Conservation (phyloP, 2,329 filamentous ascomycete genomes). For the Monosporascus sp. region DNA sequence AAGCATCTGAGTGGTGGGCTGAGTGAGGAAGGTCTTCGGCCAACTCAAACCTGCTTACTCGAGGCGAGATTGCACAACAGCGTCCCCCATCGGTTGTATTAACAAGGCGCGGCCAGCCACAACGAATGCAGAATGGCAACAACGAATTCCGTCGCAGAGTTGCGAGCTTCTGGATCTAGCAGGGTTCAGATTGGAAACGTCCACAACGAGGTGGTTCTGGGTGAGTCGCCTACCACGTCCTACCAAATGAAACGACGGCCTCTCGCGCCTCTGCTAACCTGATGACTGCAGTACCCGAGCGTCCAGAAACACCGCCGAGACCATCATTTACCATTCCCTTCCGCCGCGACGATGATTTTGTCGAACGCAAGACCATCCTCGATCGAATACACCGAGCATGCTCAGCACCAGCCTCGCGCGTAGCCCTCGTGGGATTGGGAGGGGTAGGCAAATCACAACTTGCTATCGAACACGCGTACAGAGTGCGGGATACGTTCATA, state of each 20-base stretch:
- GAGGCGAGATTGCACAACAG: not conserved
- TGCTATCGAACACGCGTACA: no score
- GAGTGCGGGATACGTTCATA: no score
- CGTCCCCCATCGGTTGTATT: not conserved
- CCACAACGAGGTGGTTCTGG: not conserved
- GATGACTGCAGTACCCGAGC: not conserved
- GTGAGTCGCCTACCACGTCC: not conserved
- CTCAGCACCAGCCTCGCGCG: no score
- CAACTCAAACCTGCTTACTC: not conserved
- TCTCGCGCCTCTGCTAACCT: not conserved
- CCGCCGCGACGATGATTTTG: no score
- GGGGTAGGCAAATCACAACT: no score
- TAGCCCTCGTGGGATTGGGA: no score
- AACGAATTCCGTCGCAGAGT: not conserved
- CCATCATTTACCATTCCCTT: no score
- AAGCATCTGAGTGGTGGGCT: conserved; percentile 2
- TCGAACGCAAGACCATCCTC: no score
- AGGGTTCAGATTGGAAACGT: not conserved
- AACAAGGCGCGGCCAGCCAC: not conserved
- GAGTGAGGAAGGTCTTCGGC: not conserved
- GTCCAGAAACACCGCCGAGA: not conserved
- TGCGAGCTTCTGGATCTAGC: not conserved
- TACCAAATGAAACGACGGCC: not conserved
- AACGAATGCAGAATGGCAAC: not conserved
- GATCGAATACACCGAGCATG: no score